A percentile compares a stretch with the other conserved stretches of the same genome.
phyloP scores from a whole-genome alignment of 805 yeast species.

The Starmerella apicola region DNA sequence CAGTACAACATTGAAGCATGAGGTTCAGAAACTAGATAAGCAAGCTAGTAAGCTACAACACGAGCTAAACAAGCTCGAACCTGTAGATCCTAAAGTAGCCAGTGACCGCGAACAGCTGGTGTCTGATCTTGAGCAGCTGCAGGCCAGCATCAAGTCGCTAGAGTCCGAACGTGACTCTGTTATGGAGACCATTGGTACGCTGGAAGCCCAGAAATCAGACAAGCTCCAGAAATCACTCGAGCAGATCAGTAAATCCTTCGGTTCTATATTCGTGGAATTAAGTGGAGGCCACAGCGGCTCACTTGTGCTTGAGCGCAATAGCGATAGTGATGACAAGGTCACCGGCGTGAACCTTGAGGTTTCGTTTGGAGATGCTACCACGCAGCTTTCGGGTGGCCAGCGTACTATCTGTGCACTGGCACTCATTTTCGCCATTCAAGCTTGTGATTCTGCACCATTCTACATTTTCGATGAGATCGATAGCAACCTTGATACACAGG shows the following conservation, averaged over 20 bases:
- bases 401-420: conserved; percentile 95
- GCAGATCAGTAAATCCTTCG: conserved; percentile 61
- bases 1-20: conserved; percentile 41
- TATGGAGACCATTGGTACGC: conserved; percentile 47
- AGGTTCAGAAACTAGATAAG: conserved; percentile 38
- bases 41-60: conserved; percentile 24
- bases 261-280: conserved; percentile 60
- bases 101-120: conserved; percentile 70
- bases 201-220: conserved; percentile 66
- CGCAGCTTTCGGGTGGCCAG: conserved; percentile 87
- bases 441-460: conserved; percentile 94
- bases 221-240: conserved; percentile 57
- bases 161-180: conserved; percentile 61
- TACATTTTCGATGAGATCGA: conserved; percentile 93
- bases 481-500: conserved; percentile 87
- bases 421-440: conserved; percentile 82
- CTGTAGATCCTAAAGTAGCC: conserved; percentile 78
- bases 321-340: conserved; percentile 28
- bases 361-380: conserved; percentile 81
- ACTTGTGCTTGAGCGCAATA: conserved; percentile 45
- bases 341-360: conserved; percentile 77
- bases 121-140: conserved; percentile 56
- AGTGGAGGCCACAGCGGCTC: conserved; percentile 77
- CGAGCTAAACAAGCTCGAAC: conserved; percentile 50
- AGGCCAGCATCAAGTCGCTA: conserved; percentile 53